phyloP scores from a whole-genome alignment of 129 eudicot genomes.

The Cynara cardunculus region DNA sequence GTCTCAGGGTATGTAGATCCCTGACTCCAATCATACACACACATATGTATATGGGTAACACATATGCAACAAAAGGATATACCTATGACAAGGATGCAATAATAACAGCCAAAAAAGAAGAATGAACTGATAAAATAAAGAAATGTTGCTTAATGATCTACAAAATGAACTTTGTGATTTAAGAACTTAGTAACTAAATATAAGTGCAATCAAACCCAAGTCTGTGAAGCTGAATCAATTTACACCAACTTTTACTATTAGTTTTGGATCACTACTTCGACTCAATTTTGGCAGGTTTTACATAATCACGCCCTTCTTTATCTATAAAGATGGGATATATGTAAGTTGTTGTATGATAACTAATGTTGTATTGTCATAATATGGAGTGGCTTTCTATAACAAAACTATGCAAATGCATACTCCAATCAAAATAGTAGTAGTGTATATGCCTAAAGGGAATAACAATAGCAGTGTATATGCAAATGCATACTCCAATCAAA shows the following conservation, averaged over 20 bases:
- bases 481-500: background rate
- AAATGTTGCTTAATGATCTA: background rate
- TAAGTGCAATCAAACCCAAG: background rate
- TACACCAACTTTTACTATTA: background rate
- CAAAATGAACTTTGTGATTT: background rate
- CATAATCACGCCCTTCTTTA: too few relatives aligned
- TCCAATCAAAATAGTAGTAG: too few relatives aligned
- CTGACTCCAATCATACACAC: background rate
- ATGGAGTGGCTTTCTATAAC: background rate
- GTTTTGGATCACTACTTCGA: background rate
- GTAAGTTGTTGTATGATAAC: background rate
- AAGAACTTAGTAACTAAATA: background rate
- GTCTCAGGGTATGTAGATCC: too few relatives aligned
- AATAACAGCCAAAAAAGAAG: background rate
- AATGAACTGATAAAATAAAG: background rate
- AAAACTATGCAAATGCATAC: too few relatives aligned
- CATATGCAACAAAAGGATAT: background rate
- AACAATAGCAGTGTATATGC: background rate
- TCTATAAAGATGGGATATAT: too few relatives aligned
- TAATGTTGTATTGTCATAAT: background rate
- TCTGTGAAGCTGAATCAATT: background rate
- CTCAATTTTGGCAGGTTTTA: background rate
- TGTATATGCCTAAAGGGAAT: background rate
- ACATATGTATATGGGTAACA: background rate
- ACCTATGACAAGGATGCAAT: background rate